A percentile compares a stretch with the other conserved stretches of the same genome.
Conservation (phyloP, 768 basidiomycete species). For the Lactifluus subvellereus region DNA sequence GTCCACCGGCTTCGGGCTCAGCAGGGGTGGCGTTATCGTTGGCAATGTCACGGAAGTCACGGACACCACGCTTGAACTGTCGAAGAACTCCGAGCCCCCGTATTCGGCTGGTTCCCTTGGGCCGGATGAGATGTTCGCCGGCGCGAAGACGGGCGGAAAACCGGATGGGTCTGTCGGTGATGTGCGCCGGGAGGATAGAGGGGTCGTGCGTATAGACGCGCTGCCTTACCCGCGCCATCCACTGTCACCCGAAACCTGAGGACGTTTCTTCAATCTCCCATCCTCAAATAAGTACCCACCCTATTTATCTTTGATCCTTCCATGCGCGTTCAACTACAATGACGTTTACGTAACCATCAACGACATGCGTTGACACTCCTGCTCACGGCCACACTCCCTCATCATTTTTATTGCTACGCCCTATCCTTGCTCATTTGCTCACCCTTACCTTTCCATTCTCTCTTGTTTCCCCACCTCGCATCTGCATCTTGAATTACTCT, state of each 20-base stretch:
- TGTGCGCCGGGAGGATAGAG: background rate
- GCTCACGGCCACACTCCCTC: background rate
- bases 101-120: background rate
- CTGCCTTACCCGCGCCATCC: slow-evolving; percentile 4
- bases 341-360: background rate
- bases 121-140: background rate
- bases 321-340: background rate
- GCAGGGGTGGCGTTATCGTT: background rate
- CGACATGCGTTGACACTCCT: background rate
- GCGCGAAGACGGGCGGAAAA: background rate
- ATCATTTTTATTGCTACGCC: background rate
- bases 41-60: background rate
- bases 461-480: too few relatives aligned
- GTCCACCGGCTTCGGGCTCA: background rate
- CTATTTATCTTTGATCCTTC: background rate
- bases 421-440: background rate
- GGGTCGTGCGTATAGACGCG: slow-evolving; percentile 18
- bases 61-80: background rate
- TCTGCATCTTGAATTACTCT: too few relatives aligned
- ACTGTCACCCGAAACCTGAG: background rate
- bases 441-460: too few relatives aligned
- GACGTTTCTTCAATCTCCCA: background rate
- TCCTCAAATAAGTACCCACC: background rate
- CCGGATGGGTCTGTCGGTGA: background rate
- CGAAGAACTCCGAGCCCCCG: background rate